A percentile compares a stretch with the other conserved stretches of the same genome.
Conservation (phyloP, 805 yeast genomes). For the Wickerhamiella hasegawae region DNA sequence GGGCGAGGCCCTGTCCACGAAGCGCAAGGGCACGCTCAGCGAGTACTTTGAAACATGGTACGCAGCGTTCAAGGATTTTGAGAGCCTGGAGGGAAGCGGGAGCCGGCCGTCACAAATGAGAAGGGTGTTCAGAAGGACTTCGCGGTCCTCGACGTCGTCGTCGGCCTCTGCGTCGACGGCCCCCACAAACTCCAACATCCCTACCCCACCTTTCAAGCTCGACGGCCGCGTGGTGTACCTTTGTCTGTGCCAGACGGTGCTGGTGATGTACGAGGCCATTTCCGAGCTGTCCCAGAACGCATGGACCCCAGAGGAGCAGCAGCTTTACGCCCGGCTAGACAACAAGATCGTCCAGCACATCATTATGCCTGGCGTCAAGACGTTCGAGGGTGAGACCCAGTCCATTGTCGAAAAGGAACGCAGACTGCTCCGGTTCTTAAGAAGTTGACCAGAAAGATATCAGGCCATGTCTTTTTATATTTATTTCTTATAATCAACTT, state of each 20-base stretch:
- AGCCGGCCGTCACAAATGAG: no score
- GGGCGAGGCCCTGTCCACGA: conserved; percentile 8
- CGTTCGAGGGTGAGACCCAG: conserved; percentile 6
- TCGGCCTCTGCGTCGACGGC: conserved; percentile 1
- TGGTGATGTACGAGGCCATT: conserved; percentile 7
- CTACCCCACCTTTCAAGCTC: conserved; percentile 6
- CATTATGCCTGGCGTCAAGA: conserved; percentile 5
- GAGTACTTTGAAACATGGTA: conserved; percentile 7
- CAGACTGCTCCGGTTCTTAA: conserved; percentile 3
- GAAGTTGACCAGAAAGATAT: no score
- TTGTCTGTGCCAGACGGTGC: conserved; percentile 7
- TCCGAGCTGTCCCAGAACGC: conserved; percentile 4
- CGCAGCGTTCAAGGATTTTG: conserved; percentile 5
- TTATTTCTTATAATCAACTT: neutral
- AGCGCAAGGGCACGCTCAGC: conserved; percentile 4
- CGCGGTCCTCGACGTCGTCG: neutral
- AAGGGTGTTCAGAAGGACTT: conserved; percentile 1
- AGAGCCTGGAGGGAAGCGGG: conserved; percentile 1
- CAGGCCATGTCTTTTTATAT: neutral
- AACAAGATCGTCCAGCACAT: conserved; percentile 4
- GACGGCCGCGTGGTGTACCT: conserved; percentile 7
- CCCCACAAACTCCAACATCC: no score
- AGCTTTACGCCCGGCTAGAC: conserved; percentile 5
- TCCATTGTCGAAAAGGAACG: conserved; percentile 5
- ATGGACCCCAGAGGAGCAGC: conserved; percentile 5